Conservation (phyloP, 1,284 basidiomycete genomes). For the Irpex lacteus region DNA sequence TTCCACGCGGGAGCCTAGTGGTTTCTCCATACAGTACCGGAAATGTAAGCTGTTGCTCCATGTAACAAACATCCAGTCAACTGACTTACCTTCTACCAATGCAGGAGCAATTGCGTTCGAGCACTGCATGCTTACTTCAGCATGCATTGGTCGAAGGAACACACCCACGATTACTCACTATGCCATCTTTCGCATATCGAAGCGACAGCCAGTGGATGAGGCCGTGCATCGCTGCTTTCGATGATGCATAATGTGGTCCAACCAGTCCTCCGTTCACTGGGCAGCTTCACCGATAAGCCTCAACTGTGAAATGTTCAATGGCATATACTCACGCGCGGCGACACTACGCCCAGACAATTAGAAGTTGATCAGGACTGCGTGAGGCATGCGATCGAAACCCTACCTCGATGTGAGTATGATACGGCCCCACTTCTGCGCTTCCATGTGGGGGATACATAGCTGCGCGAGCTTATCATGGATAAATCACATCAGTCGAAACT, state of each 20-base stretch:
- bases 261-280: slow-evolving; percentile 47
- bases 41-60: neutral
- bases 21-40: slow-evolving; percentile 32
- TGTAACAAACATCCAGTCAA: neutral
- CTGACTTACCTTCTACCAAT: slow-evolving; percentile 40
- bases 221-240: slow-evolving; percentile 54
- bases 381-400: slow-evolving; percentile 14
- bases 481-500: neutral
- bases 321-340: slow-evolving; percentile 28
- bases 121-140: slow-evolving; percentile 31
- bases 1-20: slow-evolving; percentile 43
- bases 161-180: slow-evolving; percentile 33
- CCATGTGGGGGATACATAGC: slow-evolving; percentile 50
- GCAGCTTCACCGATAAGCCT: neutral
- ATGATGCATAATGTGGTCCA: slow-evolving; percentile 56
- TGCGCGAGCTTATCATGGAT: slow-evolving; percentile 40
- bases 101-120: slow-evolving; percentile 54
- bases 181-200: slow-evolving; percentile 49
- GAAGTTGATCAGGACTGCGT: neutral
- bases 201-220: slow-evolving; percentile 54
- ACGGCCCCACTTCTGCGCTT: slow-evolving; percentile 45
- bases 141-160: too few species aligned
- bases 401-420: slow-evolving; percentile 51
- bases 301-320: neutral
- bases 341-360: slow-evolving; percentile 25